Base-by-base conservation (phyloP, 306 rosid genomes). In the Medicago truncatula region DNA sequence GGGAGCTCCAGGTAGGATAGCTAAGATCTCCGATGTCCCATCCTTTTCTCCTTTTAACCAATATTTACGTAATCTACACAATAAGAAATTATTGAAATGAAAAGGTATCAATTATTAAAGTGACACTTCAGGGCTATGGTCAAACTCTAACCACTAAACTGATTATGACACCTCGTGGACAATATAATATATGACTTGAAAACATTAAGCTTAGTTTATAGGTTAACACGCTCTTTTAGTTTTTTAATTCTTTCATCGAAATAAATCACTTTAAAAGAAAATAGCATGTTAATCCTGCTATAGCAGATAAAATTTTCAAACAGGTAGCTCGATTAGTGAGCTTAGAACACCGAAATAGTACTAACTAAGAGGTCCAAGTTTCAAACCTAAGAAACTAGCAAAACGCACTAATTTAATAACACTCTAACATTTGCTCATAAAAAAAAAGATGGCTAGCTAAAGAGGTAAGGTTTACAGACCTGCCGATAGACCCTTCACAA, bases 41-140 rank as follows among this genome's bases (percentile, higher is more conserved):
- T 93, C 93, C 10, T 89, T 92, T 13, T 92, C 91, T 5, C 97
- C 96, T 86, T 90, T 92, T 83, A 94, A 83, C 98, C 97, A 94
- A 76, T 87, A 90, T 80, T 88, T 90, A 62, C 82, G 63, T 70
- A 94, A 78, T 78, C 98, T 94, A 71, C 66, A 58, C 38, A 36
- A 75, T 53, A 70, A 64, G 73, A 17, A 71, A 67, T 5, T 1
- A 13, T 21, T 57, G 74, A 12, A 4, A 18, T 38, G 50, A 36
- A 67, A 67, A 38, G 34, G 12, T 36, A 49, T 16, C 58, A 16
- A 0, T 52, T 52, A 52, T 52, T 34, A 34, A 34, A 34, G 38
- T 34, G 38, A 34, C 38, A 34, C 1, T 34, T 34, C 7, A 34
- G 38, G 38, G 38, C 38, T 34, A 34, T 7, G 7, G 38, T 5